Conservation (phyloP, 1,284 basidiomycete genomes). For the Naganishia cerealis region DNA sequence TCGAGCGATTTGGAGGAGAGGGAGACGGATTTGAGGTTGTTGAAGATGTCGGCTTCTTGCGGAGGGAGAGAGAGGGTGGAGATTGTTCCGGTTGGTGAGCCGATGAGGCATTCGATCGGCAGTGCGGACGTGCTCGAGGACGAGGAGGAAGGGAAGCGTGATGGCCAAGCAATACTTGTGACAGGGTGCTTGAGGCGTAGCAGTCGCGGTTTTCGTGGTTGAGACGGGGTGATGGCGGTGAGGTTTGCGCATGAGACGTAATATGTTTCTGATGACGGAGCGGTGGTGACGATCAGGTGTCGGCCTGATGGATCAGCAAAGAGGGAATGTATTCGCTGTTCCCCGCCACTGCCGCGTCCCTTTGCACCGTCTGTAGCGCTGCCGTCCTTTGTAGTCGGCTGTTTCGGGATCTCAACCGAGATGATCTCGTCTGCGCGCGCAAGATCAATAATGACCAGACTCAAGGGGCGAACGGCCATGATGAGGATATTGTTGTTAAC, state of each 20-base stretch:
- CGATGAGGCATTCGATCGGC: conserved; percentile 82
- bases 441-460: conserved; percentile 79
- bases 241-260: conserved; percentile 65
- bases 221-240: background rate
- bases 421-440: conserved; percentile 76
- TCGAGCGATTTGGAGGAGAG: conserved; percentile 42
- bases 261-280: conserved; percentile 86
- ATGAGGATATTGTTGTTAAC: conserved; percentile 82
- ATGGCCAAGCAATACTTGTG: conserved; percentile 91
- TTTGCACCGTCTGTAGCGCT: conserved; percentile 37
- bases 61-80: conserved; percentile 72
- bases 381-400: conserved; percentile 25
- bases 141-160: conserved; percentile 55
- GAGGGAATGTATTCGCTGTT: conserved; percentile 61
- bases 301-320: conserved; percentile 89
- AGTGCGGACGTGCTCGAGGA: conserved; percentile 69
- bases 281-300: conserved; percentile 79
- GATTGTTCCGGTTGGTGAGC: conserved; percentile 76
- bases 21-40: conserved; percentile 58
- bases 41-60: conserved; percentile 74
- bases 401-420: conserved; percentile 68
- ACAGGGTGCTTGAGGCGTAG: conserved; percentile 66
- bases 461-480: conserved; percentile 75
- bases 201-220: conserved; percentile 17
- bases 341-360: conserved; percentile 45